Base-by-base conservation (phyloP, 1,139 yeast genomes). In the Saccharomyces hybrid region DNA sequence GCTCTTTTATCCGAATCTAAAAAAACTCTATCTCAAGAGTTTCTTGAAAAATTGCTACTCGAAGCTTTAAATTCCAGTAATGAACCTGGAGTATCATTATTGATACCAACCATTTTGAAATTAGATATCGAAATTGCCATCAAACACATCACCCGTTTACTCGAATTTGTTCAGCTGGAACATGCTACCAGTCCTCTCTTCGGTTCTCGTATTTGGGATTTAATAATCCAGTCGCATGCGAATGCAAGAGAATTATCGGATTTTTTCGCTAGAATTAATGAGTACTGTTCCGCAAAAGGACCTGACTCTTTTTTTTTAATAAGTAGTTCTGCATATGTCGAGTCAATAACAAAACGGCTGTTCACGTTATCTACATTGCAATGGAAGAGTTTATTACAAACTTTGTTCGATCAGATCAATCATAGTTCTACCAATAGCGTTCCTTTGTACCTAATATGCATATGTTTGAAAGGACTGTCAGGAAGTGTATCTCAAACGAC, bases 171-270 rank as follows among this genome's bases (percentile, higher is more conserved):
- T n/a, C 60, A 62, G n/a, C n/a, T n/a, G n/a, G n/a, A n/a, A n/a
- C n/a, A 63, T 14, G 27, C 51, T 3, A 56, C 60, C 16, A 47
- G 56, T n/a, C 25, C n/a, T 29, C 49, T 53, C 28, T 26, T 48
- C 54, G 53, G 60, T 8, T 55, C 60, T 5, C 54, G 55, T 1
- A 63, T 80, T n/a, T 76, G 78, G 50, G 62, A 67, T 2, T 71
- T 73, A 27, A 59, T 84, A 14, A 68, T 82, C 2, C 69, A 72
- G 8, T 78, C 85, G 9, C 79, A 77, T 62, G 72, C 76, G 4
- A 78, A 74, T 60, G 84, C 84, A 5, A 79, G 93, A 72, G 89
- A 84, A 53, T 72, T 82, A 47, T 70, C 70, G 8, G 68, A 70
- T 3, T 85, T 86, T 60, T 73, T 82, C 51, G 67, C 29, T 13